These are phyloP conservation scores for Neodidymelliopsis sp. DNA, from an alignment of 2,329 filamentous ascomycete genomes.

Conservation along the genomic window DNA sequence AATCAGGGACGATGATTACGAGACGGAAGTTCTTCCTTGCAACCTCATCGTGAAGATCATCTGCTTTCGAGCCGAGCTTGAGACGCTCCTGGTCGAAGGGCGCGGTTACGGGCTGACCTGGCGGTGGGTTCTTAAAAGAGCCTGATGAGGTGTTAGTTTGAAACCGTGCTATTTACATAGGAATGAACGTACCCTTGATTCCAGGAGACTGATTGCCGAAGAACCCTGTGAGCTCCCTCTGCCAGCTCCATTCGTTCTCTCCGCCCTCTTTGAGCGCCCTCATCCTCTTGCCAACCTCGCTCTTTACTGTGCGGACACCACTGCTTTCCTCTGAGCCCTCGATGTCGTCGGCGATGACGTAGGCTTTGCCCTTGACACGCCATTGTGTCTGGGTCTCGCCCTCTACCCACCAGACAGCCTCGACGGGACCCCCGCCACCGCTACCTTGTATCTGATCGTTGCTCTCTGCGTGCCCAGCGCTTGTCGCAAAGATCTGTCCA, in stretches of 20 bases:
- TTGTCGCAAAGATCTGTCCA: constrained; percentile 69
- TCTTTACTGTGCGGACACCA: constrained; percentile 66
- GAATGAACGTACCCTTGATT: constrained; percentile 68
- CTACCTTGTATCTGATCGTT: constrained; percentile 56
- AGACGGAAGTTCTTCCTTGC: constrained; percentile 83
- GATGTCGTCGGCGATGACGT: constrained; percentile 75
- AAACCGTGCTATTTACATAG: background rate
- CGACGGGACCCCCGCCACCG: constrained; percentile 74
- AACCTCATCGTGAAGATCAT: constrained; percentile 72
- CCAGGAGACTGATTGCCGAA: constrained; percentile 87
- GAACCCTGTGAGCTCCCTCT: constrained; percentile 79
- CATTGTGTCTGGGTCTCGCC: constrained; percentile 78
- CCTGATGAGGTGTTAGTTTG: constrained; percentile 47
- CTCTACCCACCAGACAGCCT: constrained; percentile 83
- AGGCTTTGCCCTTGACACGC: constrained; percentile 80
- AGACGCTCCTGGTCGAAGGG: constrained; percentile 54
- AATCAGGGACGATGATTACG: constrained; percentile 82
- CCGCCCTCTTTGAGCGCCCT: constrained; percentile 56
- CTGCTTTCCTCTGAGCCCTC: constrained; percentile 62
- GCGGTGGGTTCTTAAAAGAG: constrained; percentile 69
- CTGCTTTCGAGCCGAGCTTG: constrained; percentile 68
- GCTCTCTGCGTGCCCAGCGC: constrained; percentile 55
- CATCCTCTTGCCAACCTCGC: constrained; percentile 70
- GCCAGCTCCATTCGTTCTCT: constrained; percentile 74
- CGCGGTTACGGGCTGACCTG: constrained; percentile 55